Conservation (phyloP, 108 stramenopile species). For the Asterionellopsis glacialis region DNA sequence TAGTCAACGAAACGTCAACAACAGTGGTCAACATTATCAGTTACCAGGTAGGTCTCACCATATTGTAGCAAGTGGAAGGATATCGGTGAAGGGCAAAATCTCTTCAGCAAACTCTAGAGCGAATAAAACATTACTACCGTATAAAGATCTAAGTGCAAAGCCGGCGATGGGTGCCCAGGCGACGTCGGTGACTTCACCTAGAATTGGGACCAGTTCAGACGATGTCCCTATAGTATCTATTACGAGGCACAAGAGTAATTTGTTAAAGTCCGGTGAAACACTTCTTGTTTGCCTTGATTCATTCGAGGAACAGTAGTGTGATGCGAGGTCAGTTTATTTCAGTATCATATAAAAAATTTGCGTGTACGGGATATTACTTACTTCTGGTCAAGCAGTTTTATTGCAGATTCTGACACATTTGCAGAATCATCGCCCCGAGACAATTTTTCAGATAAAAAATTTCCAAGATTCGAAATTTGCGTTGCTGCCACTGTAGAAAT, state of each 20-base stretch:
- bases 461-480: conserved; percentile 23
- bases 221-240: conserved; percentile 62
- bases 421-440: neutral
- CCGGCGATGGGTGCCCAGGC: conserved; percentile 60
- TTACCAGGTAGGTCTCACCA: too few species aligned
- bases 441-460: conserved; percentile 17
- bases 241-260: conserved; percentile 49
- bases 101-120: conserved; percentile 69
- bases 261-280: conserved; percentile 38
- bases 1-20: too few species aligned
- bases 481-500: conserved; percentile 28
- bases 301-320: too few species aligned
- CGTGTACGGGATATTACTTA: neutral
- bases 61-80: conserved; percentile 61
- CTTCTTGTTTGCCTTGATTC: neutral
- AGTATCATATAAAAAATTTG: too few species aligned
- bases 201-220: conserved; percentile 55
- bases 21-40: too few species aligned
- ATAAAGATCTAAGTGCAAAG: conserved; percentile 39
- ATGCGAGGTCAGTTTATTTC: too few species aligned
- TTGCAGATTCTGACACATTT: neutral
- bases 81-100: conserved; percentile 78
- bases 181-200: conserved; percentile 64
- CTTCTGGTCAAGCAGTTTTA: neutral
- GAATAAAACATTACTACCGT: conserved; percentile 56